A percentile compares a stretch with the other conserved stretches of the same genome.
phyloP scores from a whole-genome alignment of 2,329 filamentous ascomycete species.

The Ophiostoma montium region DNA sequence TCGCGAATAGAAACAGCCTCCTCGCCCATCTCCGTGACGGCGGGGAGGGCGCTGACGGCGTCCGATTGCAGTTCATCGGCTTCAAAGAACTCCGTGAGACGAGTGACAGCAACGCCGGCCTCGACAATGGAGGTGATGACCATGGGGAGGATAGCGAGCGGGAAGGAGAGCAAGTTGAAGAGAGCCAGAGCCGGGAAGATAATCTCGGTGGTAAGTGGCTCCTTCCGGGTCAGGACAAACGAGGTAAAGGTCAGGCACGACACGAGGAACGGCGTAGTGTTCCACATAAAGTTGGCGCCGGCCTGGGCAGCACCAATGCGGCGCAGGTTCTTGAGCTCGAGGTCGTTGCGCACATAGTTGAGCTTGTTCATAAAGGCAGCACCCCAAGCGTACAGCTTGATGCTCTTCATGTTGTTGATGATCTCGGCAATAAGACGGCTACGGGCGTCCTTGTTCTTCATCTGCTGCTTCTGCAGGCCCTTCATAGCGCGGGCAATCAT shows the following conservation, averaged over 20 bases:
- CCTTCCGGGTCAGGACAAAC: constrained; percentile 72
- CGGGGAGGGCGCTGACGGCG: constrained; percentile 56
- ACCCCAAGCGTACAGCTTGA: constrained; percentile 97
- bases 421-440: constrained; percentile 95
- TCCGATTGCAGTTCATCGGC: constrained; percentile 84
- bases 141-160: constrained; percentile 87
- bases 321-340: constrained; percentile 85
- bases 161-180: constrained; percentile 94
- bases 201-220: constrained; percentile 79
- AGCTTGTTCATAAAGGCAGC: constrained; percentile 95
- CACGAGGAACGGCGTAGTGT: constrained; percentile 89
- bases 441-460: constrained; percentile 97
- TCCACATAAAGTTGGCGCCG: constrained; percentile 96
- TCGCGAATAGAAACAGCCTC: constrained; percentile 74
- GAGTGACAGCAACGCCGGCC: constrained; percentile 78
- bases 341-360: constrained; percentile 89
- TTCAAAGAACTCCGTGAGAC: constrained; percentile 69
- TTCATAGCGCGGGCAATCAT: constrained; percentile 89
- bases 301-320: constrained; percentile 93
- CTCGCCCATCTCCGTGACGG: constrained; percentile 65
- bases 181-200: constrained; percentile 89
- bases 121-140: constrained; percentile 95
- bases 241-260: constrained; percentile 94
- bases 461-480: constrained; percentile 84
- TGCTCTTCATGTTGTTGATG: constrained; percentile 98